These are phyloP conservation scores for Exophiala spinifera DNA, from an alignment of 2,329 filamentous ascomycete species.

Conservation along the genomic window DNA sequence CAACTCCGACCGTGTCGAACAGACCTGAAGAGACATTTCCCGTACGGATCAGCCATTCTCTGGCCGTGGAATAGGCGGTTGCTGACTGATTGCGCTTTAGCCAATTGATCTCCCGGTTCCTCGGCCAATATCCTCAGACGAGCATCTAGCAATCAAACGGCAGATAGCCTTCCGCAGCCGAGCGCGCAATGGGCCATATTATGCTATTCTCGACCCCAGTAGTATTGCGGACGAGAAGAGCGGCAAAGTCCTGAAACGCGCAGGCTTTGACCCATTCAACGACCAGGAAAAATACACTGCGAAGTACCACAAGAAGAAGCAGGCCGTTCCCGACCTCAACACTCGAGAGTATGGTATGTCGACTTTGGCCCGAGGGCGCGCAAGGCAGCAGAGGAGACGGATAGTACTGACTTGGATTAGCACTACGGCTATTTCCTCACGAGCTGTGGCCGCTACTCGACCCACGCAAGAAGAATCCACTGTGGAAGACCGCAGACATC, in stretches of 20 bases:
- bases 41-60: constrained; percentile 2
- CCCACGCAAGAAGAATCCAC: constrained; percentile 40
- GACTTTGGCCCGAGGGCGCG: not conserved
- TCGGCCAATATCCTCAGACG: constrained; percentile 30
- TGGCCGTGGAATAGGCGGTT: not conserved
- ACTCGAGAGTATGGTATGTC: constrained; percentile 46
- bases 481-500: constrained; percentile 33
- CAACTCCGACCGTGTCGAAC: constrained; percentile 39
- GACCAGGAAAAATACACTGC: constrained; percentile 58
- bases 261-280: constrained; percentile 59
- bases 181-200: constrained; percentile 60
- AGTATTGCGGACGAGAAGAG: constrained; percentile 41
- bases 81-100: constrained; percentile 4
- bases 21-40: constrained; percentile 27
- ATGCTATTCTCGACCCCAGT: constrained; percentile 49
- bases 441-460: constrained; percentile 57
- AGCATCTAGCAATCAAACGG: constrained; percentile 48
- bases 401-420: constrained; percentile 28
- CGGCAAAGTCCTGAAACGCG: constrained; percentile 39
- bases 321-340: constrained; percentile 54
- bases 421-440: constrained; percentile 57
- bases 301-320: constrained; percentile 56
- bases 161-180: constrained; percentile 53
- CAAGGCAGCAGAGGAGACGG: not conserved
- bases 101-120: constrained; percentile 19